A percentile compares a stretch with the other conserved stretches of the same genome.
These are phyloP conservation scores for Eurotiales sp. DNA, from an alignment of 2,329 filamentous ascomycete species.

Conservation along the genomic window DNA sequence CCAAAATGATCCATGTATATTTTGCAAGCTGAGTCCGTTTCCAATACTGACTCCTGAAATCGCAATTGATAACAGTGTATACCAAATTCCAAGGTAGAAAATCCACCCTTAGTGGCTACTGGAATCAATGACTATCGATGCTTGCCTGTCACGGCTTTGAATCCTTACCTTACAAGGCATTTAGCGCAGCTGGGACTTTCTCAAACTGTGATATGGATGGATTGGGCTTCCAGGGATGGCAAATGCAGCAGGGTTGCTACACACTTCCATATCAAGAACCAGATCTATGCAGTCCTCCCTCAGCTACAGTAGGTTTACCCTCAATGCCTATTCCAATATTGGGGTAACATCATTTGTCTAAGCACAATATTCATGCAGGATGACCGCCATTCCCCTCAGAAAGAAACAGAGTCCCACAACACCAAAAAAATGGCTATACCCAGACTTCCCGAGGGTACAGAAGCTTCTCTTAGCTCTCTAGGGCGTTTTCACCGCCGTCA, in stretches of 20 bases:
- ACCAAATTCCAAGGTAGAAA: neutral
- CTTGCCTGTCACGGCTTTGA: conserved; percentile 4
- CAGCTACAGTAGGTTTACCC: conserved; percentile 24
- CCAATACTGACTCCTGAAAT: neutral
- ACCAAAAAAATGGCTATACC: conserved; percentile 36
- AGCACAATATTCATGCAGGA: conserved; percentile 21
- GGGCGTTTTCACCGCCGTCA: conserved; percentile 35
- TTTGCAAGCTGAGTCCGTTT: neutral
- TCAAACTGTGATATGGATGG: conserved; percentile 24
- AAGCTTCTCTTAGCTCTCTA: conserved; percentile 30
- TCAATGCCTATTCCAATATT: neutral
- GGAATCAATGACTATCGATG: conserved; percentile 11
- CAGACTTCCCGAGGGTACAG: conserved; percentile 30
- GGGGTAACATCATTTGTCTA: neutral
- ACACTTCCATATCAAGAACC: conserved; percentile 29
- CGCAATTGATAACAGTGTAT: neutral
- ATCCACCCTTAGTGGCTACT: neutral
- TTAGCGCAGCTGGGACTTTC: neutral
- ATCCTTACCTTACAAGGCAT: conserved; percentile 2
- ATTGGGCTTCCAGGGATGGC: conserved; percentile 27
- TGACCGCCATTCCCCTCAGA: conserved; percentile 19
- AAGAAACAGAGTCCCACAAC: conserved; percentile 21
- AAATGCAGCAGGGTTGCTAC: conserved; percentile 29
- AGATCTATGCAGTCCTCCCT: conserved; percentile 27
- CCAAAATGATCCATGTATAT: neutral